Evolutionary conservation across 1,139 yeast species (phyloP), one percentile per base, ranked within the genome.

Genomic region (Blastobotrys aristatus): DNA sequence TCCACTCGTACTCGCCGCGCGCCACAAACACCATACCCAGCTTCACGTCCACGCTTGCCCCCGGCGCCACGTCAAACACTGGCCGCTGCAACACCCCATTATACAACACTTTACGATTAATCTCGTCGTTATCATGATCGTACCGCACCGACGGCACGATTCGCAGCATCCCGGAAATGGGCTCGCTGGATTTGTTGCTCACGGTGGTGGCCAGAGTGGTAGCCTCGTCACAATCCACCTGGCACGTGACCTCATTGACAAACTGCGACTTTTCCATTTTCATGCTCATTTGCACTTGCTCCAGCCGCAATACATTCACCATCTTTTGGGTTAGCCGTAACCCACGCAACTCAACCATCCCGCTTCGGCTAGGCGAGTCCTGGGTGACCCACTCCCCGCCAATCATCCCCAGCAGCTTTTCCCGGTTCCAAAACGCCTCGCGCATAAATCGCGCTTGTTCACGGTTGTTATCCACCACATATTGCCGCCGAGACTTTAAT

Each of bases 1-100:
- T 86, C 88, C 95, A 84, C 62, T 84, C 90, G 60, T 80, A 85
- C 48, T 80, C 84, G 1, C 95, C 96, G 37, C 74, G 73, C 46
- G 81, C 85, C 44, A 87, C 66, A 17, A 84, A 73, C 18, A 80
- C 74, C 48, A 82, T 75, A 4, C 87, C 82, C 44, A 81, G 59
- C 17, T 69, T 70, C 14, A 77, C 62, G 8, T 65, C 67, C 8
- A 65, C 50, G 0, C 70, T 59, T 22, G 67, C 72, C 0, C 77
- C 77, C 0, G 83, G 73, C 2, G 55, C 57, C 1, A 85, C 59
- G 1, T 63, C 37, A 32, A 59, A 56, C 1, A 80, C 67, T 20
- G 78, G 75, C 40, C 66, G 71, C 57, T 86, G 95, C 22, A 83
- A 64, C 2, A 77, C 71, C 1, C 95, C 95, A 54, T 84, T 82